A percentile compares a stretch with the other conserved stretches of the same genome.
Evolutionary conservation across 1,139 yeast genomes (phyloP).

Genomic region (Petasospora rhodanensis): DNA sequence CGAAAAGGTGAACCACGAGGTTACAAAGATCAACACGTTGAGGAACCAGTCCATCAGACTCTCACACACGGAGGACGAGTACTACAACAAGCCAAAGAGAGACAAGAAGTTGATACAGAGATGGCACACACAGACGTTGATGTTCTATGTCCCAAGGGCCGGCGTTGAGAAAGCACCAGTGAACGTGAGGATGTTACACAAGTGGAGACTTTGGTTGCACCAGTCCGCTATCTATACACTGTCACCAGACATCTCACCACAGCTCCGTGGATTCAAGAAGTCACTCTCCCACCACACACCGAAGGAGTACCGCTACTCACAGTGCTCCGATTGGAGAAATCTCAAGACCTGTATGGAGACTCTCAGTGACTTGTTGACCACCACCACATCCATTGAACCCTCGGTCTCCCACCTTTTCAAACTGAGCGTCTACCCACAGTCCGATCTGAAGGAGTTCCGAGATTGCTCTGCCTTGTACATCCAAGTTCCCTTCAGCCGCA

Average conservation of each 20-base stretch:
- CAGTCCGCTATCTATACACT: no score
- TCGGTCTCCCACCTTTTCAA: conserved; percentile 2
- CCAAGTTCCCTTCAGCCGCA: not conserved
- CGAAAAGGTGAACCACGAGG: conserved; percentile 1
- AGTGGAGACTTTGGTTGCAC: conserved; percentile 5
- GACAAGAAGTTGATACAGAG: not conserved
- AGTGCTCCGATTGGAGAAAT: not conserved
- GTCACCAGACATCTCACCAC: no score
- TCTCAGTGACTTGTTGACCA: not conserved
- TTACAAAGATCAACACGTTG: conserved; percentile 3
- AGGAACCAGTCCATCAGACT: conserved; percentile 1
- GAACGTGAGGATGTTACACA: no score
- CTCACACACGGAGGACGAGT: not conserved
- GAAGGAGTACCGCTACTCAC: not conserved
- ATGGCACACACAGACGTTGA: not conserved
- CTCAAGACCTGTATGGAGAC: conserved; percentile 2
- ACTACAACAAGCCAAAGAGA: not conserved
- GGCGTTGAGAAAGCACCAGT: not conserved
- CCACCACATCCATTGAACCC: not conserved
- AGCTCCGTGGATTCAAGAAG: not conserved
- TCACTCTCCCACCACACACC: conserved; percentile 1
- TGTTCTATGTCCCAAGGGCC: not conserved
- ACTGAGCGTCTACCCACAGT: conserved; percentile 1
- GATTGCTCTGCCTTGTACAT: not conserved
- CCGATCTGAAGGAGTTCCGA: not conserved